Evolutionary conservation across 1,139 yeast species (phyloP).

Genomic region (Insectozyma bohioensis): DNA sequence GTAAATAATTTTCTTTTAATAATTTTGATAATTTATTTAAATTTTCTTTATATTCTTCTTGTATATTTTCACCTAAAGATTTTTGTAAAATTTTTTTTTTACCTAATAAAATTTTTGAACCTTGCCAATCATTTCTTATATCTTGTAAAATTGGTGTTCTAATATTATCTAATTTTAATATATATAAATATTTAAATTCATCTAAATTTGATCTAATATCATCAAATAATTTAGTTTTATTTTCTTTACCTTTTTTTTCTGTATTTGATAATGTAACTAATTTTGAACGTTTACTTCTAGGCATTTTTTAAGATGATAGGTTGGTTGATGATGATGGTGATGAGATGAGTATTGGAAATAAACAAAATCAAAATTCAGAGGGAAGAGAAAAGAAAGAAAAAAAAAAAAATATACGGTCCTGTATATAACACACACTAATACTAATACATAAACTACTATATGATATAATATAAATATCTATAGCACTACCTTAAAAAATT

Average conservation of each 20-base stretch:
- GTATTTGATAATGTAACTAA: conserved; percentile 95
- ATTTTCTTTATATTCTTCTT: conserved; percentile 87
- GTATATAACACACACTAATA: too few relatives aligned
- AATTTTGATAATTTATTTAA: conserved; percentile 64
- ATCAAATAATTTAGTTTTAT: conserved; percentile 86
- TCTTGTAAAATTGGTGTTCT: conserved; percentile 95
- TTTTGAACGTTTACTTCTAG: conserved; percentile 92
- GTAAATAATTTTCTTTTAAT: conserved; percentile 54
- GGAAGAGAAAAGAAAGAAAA: too few relatives aligned
- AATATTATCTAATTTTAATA: conserved; percentile 84
- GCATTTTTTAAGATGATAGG: too few relatives aligned
- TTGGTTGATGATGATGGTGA: background rate
- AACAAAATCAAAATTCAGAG: conserved; percentile 1
- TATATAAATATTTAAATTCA: conserved; percentile 75
- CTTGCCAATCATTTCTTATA: conserved; percentile 88
- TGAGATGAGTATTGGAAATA: too few relatives aligned
- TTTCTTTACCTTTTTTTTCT: conserved; percentile 91
- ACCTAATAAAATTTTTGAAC: conserved; percentile 85
- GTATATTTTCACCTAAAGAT: conserved; percentile 84
- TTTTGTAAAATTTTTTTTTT: conserved; percentile 91
- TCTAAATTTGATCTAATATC: conserved; percentile 85
- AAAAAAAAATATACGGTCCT: too few relatives aligned
- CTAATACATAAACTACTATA: too few relatives aligned
- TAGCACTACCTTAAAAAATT: too few relatives aligned
- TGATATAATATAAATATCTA: too few relatives aligned